Evolutionary conservation across 495 filamentous ascomycete genomes (phyloP).

Genomic region (Collariella sp.): DNA sequence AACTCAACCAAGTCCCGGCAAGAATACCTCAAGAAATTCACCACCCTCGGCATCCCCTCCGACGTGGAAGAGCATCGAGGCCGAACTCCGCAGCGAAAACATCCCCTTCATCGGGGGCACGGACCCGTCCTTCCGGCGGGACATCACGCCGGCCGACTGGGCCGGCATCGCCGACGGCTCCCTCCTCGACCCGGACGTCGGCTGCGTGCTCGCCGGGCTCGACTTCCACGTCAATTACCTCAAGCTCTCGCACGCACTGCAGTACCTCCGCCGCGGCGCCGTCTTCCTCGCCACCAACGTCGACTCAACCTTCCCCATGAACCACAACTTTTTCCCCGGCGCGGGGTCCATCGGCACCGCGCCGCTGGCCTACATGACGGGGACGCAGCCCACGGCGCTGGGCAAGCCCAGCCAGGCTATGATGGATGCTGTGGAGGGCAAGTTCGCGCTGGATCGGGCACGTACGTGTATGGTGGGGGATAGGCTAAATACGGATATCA

Average conservation of each 20-base stretch:
- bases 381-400: slow-evolving; percentile 60
- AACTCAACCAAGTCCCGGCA: slow-evolving; percentile 94
- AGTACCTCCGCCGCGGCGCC: slow-evolving; percentile 78
- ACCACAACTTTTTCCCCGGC: slow-evolving; percentile 77
- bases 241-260: slow-evolving; percentile 73
- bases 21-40: slow-evolving; percentile 87
- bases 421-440: slow-evolving; percentile 98
- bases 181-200: slow-evolving; percentile 75
- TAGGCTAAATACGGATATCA: slow-evolving; percentile 88
- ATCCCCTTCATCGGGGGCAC: slow-evolving; percentile 82
- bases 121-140: slow-evolving; percentile 65
- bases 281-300: slow-evolving; percentile 89
- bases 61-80: slow-evolving; percentile 83
- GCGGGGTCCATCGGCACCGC: slow-evolving; percentile 69
- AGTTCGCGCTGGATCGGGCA: slow-evolving; percentile 76
- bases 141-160: slow-evolving; percentile 74
- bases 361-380: slow-evolving; percentile 67
- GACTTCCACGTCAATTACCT: slow-evolving; percentile 94
- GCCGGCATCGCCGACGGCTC: slow-evolving; percentile 63
- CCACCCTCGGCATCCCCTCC: slow-evolving; percentile 69
- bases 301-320: slow-evolving; percentile 76
- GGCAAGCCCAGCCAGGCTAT: slow-evolving; percentile 97
- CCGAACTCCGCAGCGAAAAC: slow-evolving; percentile 69
- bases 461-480: slow-evolving; percentile 96
- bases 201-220: slow-evolving; percentile 77